Percentiles rank a stretch among this genome's conserved stretches.
These are phyloP conservation scores for Linnemannia schmuckeri DNA, from an alignment of 192 early-diverging fungal species.

Conservation along the genomic window DNA sequence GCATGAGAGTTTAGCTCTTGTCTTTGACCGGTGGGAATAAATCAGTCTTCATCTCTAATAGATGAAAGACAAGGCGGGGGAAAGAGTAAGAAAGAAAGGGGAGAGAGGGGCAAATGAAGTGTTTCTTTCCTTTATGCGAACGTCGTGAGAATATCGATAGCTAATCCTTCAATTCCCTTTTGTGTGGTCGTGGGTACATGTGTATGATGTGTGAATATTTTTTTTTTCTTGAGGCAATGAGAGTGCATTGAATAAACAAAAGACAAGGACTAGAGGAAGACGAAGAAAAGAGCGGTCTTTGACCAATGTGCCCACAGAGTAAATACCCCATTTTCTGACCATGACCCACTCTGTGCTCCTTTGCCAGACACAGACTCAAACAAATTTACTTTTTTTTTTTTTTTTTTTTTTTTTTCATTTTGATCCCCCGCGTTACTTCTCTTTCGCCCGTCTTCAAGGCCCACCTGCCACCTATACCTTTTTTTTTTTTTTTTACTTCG, in stretches of 20 bases:
- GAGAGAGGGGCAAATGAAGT: not conserved
- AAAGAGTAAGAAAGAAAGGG: not conserved
- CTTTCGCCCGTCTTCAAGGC: slow-evolving; percentile 5
- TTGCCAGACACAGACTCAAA: not conserved
- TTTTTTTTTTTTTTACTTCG: not conserved
- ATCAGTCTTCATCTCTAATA: not conserved
- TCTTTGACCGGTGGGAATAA: not conserved
- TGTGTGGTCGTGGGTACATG: not conserved
- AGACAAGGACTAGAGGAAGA: not conserved
- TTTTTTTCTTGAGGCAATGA: not conserved
- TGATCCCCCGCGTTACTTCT: not conserved
- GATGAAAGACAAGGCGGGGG: not conserved
- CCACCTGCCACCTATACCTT: slow-evolving; percentile 4
- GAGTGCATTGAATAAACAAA: not conserved
- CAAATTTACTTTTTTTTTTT: not conserved
- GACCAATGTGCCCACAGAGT: not conserved
- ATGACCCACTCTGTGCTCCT: not conserved
- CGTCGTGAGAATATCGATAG: not conserved
- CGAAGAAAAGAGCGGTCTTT: not conserved
- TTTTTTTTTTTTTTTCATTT: not conserved
- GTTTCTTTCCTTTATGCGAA: not conserved
- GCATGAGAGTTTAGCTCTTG: not conserved
- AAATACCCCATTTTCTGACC: not conserved
- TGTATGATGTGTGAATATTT: not conserved
- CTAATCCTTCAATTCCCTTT: too few species aligned